Conservation (phyloP, 352 stramenopile species). For the Hyaloperonospora arabidopsidis region DNA sequence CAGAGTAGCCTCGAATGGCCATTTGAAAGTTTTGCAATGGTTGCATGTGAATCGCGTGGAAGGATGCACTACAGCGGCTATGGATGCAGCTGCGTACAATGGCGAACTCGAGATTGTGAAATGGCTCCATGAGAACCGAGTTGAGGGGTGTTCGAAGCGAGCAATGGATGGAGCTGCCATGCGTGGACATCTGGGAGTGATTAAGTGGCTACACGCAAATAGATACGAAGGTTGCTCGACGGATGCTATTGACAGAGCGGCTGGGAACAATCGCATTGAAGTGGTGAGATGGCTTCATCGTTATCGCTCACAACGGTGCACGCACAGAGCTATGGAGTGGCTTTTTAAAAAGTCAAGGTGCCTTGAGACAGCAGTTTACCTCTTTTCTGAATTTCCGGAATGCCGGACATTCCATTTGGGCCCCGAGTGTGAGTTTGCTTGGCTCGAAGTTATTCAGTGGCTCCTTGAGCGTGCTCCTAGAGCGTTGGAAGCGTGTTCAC, state of each 20-base stretch:
- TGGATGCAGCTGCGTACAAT: conserved; percentile 24
- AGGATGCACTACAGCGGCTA: conserved; percentile 10
- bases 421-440: neutral
- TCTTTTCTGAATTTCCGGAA: conserved; percentile 2
- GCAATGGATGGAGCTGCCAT: conserved; percentile 21
- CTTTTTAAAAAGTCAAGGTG: neutral
- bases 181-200: conserved; percentile 18
- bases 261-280: conserved; percentile 1
- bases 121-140: conserved; percentile 14
- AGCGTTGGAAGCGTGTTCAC: neutral
- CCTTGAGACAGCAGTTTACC: conserved; percentile 1
- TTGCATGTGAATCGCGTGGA: conserved; percentile 17
- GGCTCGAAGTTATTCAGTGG: conserved; percentile 5
- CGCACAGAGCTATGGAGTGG: neutral
- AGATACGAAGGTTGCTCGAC: conserved; percentile 20
- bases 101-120: conserved; percentile 28
- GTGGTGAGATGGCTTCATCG: conserved; percentile 6
- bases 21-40: conserved; percentile 27
- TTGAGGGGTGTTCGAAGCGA: no score
- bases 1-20: conserved; percentile 16
- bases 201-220: conserved; percentile 25
- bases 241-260: conserved; percentile 4
- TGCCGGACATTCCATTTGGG: conserved; percentile 4
- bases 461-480: conserved; percentile 1
- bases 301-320: conserved; percentile 1